These are phyloP conservation scores for Tulasnella sp. DNA, from an alignment of 768 basidiomycete species.

Conservation along the genomic window DNA sequence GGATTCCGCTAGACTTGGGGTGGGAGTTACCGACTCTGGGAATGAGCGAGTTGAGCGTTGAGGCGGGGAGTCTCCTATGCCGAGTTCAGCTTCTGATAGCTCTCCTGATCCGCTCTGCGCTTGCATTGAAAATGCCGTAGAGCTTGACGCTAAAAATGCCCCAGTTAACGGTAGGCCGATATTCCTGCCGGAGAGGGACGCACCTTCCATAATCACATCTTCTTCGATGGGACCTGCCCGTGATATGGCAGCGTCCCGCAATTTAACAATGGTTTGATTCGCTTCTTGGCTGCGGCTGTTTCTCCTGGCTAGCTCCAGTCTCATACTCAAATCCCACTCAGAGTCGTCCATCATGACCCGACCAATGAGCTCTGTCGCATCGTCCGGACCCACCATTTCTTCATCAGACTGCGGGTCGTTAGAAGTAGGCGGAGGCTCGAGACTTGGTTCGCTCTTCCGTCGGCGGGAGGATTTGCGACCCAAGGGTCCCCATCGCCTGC, in stretches of 20 bases:
- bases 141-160: neutral
- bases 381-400: neutral
- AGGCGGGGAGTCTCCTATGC: constrained; percentile 3
- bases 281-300: constrained; percentile 62
- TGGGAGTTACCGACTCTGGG: constrained; percentile 9
- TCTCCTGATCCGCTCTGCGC: constrained; percentile 6
- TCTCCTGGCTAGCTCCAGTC: constrained; percentile 67
- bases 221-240: neutral
- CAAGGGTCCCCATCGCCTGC: neutral
- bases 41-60: neutral
- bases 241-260: neutral
- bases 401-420: neutral
- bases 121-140: neutral
- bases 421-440: too few species aligned
- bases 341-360: constrained; percentile 40
- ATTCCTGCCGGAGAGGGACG: neutral
- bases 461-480: neutral
- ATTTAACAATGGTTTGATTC: neutral
- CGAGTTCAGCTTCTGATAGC: neutral
- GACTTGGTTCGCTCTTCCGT: neutral
- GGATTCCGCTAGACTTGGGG: constrained; percentile 7
- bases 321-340: constrained; percentile 63
- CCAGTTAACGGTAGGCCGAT: neutral
- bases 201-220: constrained; percentile 9
- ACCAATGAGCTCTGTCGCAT: constrained; percentile 15